Percentiles rank a stretch among this genome's conserved stretches.
phyloP scores from a whole-genome alignment of 495 filamentous ascomycete species.

The Lepidopterella palustris region DNA sequence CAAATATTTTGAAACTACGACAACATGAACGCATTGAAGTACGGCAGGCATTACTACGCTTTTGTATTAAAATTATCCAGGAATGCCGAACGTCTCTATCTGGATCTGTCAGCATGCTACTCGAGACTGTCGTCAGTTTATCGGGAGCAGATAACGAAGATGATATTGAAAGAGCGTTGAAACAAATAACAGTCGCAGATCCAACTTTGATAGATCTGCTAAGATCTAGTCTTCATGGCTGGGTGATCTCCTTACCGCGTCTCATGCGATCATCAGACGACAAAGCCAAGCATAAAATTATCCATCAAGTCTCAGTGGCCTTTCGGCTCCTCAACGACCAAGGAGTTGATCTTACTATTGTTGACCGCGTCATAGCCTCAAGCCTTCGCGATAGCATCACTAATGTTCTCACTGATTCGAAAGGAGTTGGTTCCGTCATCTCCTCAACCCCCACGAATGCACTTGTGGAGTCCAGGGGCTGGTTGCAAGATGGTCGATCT shows the following conservation, averaged over 20 bases:
- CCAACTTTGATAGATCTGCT: constrained; percentile 57
- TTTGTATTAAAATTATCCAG: constrained; percentile 70
- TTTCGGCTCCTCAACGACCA: constrained; percentile 61
- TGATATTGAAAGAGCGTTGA: constrained; percentile 44
- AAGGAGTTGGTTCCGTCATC: constrained; percentile 3
- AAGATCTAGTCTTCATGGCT: constrained; percentile 67
- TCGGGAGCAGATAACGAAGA: constrained; percentile 40
- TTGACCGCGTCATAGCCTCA: constrained; percentile 61
- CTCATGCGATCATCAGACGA: constrained; percentile 84
- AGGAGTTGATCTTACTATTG: constrained; percentile 59
- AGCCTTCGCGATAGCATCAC: constrained; percentile 55
- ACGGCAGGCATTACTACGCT: constrained; percentile 53
- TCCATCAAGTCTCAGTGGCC: constrained; percentile 66
- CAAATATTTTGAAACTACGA: constrained; percentile 70
- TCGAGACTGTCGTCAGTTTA: constrained; percentile 76
- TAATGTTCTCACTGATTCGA: constrained; percentile 25
- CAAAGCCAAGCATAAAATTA: constrained; percentile 58
- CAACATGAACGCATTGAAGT: constrained; percentile 67
- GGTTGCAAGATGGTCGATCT: constrained; percentile 3
- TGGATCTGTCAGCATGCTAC: constrained; percentile 61
- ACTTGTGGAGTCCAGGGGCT: neutral
- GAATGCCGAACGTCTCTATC: constrained; percentile 67
- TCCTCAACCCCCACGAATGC: constrained; percentile 15
- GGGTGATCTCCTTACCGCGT: constrained; percentile 73
- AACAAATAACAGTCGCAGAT: constrained; percentile 57